Evolutionary conservation across 2,329 filamentous ascomycete species (phyloP).

Genomic region (Shiraia bambusicola): DNA sequence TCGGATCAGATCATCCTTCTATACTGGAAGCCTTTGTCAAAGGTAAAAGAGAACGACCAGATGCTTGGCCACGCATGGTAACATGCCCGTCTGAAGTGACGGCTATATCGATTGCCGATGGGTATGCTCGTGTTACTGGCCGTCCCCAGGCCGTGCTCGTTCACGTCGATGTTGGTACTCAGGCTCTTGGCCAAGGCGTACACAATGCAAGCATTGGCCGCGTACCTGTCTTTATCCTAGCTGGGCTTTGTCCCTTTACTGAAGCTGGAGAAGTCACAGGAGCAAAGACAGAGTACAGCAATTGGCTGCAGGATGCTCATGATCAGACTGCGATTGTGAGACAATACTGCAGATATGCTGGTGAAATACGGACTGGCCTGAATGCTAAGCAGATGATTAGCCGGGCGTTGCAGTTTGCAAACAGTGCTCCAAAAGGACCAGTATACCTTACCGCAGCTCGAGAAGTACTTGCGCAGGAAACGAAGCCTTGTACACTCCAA

Average conservation of each 20-base stretch:
- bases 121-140: conserved; percentile 53
- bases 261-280: conserved; percentile 49
- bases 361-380: conserved; percentile 30
- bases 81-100: conserved; percentile 22
- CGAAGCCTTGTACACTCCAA: conserved; percentile 14
- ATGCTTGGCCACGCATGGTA: conserved; percentile 13
- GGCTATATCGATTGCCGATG: conserved; percentile 20
- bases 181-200: conserved; percentile 69
- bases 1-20: conserved; percentile 27
- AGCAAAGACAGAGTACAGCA: conserved; percentile 42
- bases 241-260: conserved; percentile 49
- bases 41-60: conserved; percentile 18
- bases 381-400: conserved; percentile 30
- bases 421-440: conserved; percentile 24
- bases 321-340: conserved; percentile 45
- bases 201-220: conserved; percentile 52
- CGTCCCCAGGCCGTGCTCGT: conserved; percentile 73
- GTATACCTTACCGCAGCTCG: conserved; percentile 20
- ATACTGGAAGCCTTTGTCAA: conserved; percentile 25
- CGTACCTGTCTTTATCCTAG: conserved; percentile 46
- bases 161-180: conserved; percentile 71
- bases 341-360: conserved; percentile 35
- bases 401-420: conserved; percentile 32
- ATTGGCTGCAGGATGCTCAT: conserved; percentile 48
- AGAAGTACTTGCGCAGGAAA: conserved; percentile 19